phyloP scores from a whole-genome alignment of 768 basidiomycete genomes.

The Royoungia palumana region DNA sequence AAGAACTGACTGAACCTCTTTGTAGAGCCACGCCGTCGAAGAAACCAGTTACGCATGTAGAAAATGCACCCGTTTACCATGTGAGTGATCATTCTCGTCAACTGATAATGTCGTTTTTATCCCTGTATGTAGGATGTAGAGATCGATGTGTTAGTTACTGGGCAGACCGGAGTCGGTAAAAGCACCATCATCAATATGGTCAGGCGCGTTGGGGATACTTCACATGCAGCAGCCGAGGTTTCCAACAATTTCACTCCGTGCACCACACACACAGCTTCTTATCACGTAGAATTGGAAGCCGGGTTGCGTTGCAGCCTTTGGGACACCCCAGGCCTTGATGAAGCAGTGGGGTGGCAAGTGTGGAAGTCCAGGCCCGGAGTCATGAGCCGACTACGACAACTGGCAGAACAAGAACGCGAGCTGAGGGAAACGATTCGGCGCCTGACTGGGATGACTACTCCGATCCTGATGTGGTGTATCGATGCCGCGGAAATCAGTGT shows the following conservation, averaged over 20 bases:
- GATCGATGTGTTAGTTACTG: conserved; percentile 21
- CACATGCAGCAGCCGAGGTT: conserved; percentile 10
- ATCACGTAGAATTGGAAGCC: background rate
- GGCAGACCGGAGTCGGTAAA: conserved; percentile 26
- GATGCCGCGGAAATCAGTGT: conserved; percentile 18
- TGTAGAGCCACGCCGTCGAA: too few relatives aligned
- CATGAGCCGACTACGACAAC: conserved; percentile 9
- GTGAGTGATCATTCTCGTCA: conserved; percentile 2
- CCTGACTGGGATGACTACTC: conserved; percentile 2
- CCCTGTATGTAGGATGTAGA: conserved; percentile 4
- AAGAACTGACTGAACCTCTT: too few relatives aligned
- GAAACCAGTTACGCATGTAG: too few relatives aligned
- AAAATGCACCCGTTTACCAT: too few relatives aligned
- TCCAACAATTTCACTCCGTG: conserved; percentile 18
- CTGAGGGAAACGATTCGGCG: conserved; percentile 12
- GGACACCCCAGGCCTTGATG: conserved; percentile 26
- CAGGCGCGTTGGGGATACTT: conserved; percentile 6
- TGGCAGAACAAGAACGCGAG: conserved; percentile 16
- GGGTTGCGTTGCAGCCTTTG: conserved; percentile 17
- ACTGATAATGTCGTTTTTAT: conserved; percentile 3
- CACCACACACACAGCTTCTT: conserved; percentile 10
- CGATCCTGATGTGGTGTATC: conserved; percentile 27
- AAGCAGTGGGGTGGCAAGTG: conserved; percentile 11
- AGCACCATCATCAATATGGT: conserved; percentile 27
- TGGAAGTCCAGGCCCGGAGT: conserved; percentile 6